These are phyloP conservation scores for Monosporascus sp. DNA, from an alignment of 2,329 filamentous ascomycete genomes.

Conservation along the genomic window DNA sequence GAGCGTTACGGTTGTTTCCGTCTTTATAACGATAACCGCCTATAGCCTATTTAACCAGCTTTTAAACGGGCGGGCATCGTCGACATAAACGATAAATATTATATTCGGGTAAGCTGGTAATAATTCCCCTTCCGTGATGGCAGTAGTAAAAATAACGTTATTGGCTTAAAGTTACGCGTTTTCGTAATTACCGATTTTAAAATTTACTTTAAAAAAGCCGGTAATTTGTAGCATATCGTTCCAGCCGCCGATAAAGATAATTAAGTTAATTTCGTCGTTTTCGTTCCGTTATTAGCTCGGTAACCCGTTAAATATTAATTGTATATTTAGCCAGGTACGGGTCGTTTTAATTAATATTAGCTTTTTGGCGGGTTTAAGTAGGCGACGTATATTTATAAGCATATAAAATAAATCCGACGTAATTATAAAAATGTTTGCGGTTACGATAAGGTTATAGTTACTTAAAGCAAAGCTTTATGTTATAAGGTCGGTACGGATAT, in stretches of 20 bases:
- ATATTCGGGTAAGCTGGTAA: no score
- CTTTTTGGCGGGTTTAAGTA: conserved; percentile 17
- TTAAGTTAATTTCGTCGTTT: conserved; percentile 1
- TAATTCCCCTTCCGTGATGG: no score
- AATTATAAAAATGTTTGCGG: conserved; percentile 11
- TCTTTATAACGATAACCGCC: background rate
- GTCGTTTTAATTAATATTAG: conserved; percentile 9
- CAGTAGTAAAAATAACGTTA: conserved; percentile 3
- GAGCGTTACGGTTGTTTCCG: background rate
- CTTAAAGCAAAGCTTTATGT: conserved; percentile 1
- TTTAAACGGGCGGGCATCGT: background rate
- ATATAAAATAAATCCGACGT: conserved; percentile 12
- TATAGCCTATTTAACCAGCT: conserved; percentile 1
- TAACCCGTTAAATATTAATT: conserved; percentile 5
- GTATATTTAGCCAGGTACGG: background rate
- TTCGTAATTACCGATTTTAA: conserved; percentile 5
- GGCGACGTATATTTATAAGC: conserved; percentile 11
- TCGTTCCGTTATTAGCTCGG: conserved; percentile 7
- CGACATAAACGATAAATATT: no score
- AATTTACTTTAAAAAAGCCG: conserved; percentile 6
- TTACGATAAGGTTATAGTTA: conserved; percentile 9
- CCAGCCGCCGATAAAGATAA: conserved; percentile 2
- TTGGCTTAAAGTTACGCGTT: background rate
- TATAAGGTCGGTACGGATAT: conserved; percentile 4
- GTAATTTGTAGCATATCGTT: background rate